Evolutionary conservation across 345 rosid species (phyloP).

Genomic region (Raphanus raphanistrum): DNA sequence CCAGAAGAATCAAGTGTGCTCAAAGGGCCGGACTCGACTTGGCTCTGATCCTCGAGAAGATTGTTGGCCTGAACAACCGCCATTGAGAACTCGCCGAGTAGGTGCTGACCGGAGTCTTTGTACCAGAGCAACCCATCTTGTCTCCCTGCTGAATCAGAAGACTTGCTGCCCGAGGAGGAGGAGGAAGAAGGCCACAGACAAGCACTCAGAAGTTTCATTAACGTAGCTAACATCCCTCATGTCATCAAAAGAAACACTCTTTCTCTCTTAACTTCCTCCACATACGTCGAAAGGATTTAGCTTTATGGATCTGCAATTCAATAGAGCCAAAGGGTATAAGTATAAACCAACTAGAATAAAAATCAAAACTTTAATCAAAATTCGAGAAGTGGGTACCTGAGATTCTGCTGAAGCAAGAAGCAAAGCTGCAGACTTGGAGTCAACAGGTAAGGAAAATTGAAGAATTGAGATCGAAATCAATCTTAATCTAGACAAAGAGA

Average conservation of each 20-base stretch:
- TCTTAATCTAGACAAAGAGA: conserved; percentile 11
- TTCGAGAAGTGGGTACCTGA: conserved; percentile 16
- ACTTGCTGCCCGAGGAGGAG: conserved; percentile 55
- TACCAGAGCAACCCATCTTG: conserved; percentile 96
- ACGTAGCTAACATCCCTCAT: conserved; percentile 99
- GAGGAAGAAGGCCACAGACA: conserved; percentile 83
- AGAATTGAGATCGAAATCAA: not conserved
- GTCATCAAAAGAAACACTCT: conserved; percentile 59
- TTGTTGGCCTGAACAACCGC: conserved; percentile 76
- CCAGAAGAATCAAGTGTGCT: conserved; percentile 81
- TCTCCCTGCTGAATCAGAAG: conserved; percentile 66
- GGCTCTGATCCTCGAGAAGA: conserved; percentile 95
- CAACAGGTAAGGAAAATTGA: not conserved
- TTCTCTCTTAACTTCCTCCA: conserved; percentile 39
- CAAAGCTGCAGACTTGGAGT: conserved; percentile 20
- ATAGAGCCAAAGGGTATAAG: not conserved
- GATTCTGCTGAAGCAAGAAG: conserved; percentile 17
- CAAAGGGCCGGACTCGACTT: conserved; percentile 89
- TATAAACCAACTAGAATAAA: not conserved
- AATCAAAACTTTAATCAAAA: conserved; percentile 21
- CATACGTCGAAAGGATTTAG: conserved; percentile 41
- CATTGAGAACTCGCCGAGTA: conserved; percentile 89
- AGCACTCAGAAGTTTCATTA: conserved; percentile 79
- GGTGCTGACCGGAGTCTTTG: conserved; percentile 85
- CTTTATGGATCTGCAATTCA: conserved; percentile 24